A percentile compares a stretch with the other conserved stretches of the same genome.
phyloP scores from a whole-genome alignment of 2,329 filamentous ascomycete species.

The Spiromastix sp. region DNA sequence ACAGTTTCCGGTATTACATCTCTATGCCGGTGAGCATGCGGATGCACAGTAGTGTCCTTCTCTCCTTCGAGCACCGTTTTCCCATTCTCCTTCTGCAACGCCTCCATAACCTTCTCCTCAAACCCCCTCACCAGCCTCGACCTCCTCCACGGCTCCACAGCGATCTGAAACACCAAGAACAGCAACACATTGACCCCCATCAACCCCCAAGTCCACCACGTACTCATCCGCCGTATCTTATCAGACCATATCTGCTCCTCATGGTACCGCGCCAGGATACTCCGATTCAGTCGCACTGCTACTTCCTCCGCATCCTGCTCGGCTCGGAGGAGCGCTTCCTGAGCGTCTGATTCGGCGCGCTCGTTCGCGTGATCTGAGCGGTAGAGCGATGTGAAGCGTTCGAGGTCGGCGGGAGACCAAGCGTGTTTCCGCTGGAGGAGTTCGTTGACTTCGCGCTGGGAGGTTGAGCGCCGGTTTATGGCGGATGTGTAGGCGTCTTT shows the following conservation, averaged over 20 bases:
- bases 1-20: background rate
- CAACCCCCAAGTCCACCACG: slow-evolving; percentile 95
- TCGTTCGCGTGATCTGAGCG: slow-evolving; percentile 89
- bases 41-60: slow-evolving; percentile 17
- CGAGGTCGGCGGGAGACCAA: slow-evolving; percentile 78
- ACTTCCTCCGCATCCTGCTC: slow-evolving; percentile 74
- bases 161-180: slow-evolving; percentile 74
- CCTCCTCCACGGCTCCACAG: slow-evolving; percentile 87
- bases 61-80: slow-evolving; percentile 7
- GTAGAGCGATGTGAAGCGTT: slow-evolving; percentile 89
- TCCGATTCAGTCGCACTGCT: slow-evolving; percentile 62
- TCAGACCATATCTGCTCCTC: slow-evolving; percentile 99
- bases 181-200: slow-evolving; percentile 95
- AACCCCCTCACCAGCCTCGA: slow-evolving; percentile 71
- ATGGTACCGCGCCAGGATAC: slow-evolving; percentile 85
- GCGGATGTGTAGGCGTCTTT: slow-evolving; percentile 73
- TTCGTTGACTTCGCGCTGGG: slow-evolving; percentile 91
- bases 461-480: slow-evolving; percentile 70
- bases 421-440: slow-evolving; percentile 87
- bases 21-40: background rate
- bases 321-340: slow-evolving; percentile 60
- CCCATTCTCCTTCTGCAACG: slow-evolving; percentile 53
- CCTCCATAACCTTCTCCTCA: slow-evolving; percentile 62
- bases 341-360: slow-evolving; percentile 63
- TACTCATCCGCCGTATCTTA: slow-evolving; percentile 89